These are phyloP conservation scores for Nemania serpens DNA, from an alignment of 2,329 filamentous ascomycete genomes.

Conservation along the genomic window DNA sequence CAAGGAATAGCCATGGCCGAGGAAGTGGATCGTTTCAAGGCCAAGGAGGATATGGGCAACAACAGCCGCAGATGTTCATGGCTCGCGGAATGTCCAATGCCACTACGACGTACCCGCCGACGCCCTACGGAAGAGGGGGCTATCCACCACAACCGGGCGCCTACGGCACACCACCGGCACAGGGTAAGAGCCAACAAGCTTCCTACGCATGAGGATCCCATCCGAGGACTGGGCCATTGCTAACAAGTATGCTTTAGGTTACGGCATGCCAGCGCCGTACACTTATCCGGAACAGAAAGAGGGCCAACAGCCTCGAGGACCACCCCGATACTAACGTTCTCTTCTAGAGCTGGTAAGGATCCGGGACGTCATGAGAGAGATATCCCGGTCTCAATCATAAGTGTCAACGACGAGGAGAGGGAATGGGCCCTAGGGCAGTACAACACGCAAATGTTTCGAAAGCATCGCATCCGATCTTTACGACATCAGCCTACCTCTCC, in stretches of 20 bases:
- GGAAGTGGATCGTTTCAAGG: constrained; percentile 42
- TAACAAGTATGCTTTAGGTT: constrained; percentile 31
- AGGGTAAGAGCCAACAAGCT: constrained; percentile 45
- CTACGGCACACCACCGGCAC: constrained; percentile 51
- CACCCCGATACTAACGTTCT: constrained; percentile 47
- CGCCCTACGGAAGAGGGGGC: constrained; percentile 50
- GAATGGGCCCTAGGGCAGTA: no score
- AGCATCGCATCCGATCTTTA: no score
- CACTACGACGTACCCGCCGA: constrained; percentile 45
- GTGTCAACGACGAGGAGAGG: no score
- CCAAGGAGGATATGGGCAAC: constrained; percentile 40
- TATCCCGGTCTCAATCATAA: not conserved
- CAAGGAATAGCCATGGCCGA: constrained; percentile 58
- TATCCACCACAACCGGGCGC: constrained; percentile 43
- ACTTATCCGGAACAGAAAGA: constrained; percentile 51
- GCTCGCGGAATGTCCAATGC: constrained; percentile 45
- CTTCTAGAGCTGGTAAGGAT: not conserved
- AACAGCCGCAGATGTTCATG: constrained; percentile 43
- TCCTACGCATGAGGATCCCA: not conserved
- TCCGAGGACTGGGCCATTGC: not conserved
- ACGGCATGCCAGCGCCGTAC: constrained; percentile 43
- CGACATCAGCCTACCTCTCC: not conserved
- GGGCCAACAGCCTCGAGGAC: constrained; percentile 46
- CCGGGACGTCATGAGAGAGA: not conserved
- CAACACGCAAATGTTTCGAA: no score